A percentile compares a stretch with the other conserved stretches of the same genome.
phyloP scores from a whole-genome alignment of 441 rosid species.

The Bruguiera hainesii region DNA sequence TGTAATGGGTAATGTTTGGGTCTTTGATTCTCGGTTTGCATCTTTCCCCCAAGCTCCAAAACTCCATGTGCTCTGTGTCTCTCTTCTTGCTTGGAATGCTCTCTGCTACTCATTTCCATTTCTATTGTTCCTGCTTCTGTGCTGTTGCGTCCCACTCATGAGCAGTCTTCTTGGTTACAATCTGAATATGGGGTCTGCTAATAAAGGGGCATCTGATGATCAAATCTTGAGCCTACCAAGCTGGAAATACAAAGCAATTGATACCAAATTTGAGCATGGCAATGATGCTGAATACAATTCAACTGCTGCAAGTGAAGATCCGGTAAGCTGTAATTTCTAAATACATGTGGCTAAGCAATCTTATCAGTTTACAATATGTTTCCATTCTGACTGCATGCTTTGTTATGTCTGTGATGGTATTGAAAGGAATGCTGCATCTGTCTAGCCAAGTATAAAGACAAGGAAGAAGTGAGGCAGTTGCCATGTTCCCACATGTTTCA shows the following conservation, averaged over 20 bases:
- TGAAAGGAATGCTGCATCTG: slow-evolving; percentile 92
- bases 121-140: slow-evolving; percentile 73
- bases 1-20: slow-evolving; percentile 98
- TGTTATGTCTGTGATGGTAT: neutral
- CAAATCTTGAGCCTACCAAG: slow-evolving; percentile 74
- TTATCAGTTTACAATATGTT: too few species aligned
- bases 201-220: slow-evolving; percentile 86
- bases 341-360: neutral
- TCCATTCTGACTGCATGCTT: neutral
- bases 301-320: slow-evolving; percentile 42
- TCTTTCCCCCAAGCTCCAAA: slow-evolving; percentile 73
- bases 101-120: slow-evolving; percentile 87
- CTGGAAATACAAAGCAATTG: slow-evolving; percentile 64
- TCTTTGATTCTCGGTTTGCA: slow-evolving; percentile 84
- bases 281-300: slow-evolving; percentile 28
- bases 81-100: slow-evolving; percentile 87
- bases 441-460: slow-evolving; percentile 74
- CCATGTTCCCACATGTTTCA: slow-evolving; percentile 93
- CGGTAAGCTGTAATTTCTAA: slow-evolving; percentile 38
- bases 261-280: slow-evolving; percentile 26
- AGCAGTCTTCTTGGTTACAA: slow-evolving; percentile 85
- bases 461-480: slow-evolving; percentile 78
- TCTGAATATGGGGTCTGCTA: slow-evolving; percentile 75
- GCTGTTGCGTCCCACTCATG: slow-evolving; percentile 76
- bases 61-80: slow-evolving; percentile 82